Percentiles rank a stretch among this genome's conserved stretches.
Evolutionary conservation across 1,284 basidiomycete genomes (phyloP).

Genomic region (Apiotrichum brassicae): DNA sequence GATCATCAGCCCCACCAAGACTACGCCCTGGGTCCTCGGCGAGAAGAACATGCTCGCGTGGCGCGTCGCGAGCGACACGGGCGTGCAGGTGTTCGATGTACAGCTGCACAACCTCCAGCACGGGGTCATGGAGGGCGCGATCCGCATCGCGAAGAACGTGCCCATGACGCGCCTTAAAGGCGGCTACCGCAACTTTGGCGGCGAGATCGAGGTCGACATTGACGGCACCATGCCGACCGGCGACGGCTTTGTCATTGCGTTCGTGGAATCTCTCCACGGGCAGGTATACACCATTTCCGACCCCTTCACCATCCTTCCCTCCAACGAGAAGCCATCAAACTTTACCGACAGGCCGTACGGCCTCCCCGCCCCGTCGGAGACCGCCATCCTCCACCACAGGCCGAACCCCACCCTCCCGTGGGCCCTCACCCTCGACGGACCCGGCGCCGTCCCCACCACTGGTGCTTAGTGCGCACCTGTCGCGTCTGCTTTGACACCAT

Average conservation of each 20-base stretch:
- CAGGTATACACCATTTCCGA: constrained; percentile 40
- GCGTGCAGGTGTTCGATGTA: constrained; percentile 44
- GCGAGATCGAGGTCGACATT: constrained; percentile 43
- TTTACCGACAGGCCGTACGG: constrained; percentile 19
- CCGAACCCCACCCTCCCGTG: constrained; percentile 45
- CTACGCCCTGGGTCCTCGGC: constrained; percentile 42
- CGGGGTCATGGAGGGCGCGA: constrained; percentile 40
- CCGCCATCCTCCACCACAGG: constrained; percentile 33
- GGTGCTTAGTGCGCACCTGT: neutral
- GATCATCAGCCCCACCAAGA: constrained; percentile 29
- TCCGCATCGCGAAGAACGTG: constrained; percentile 39
- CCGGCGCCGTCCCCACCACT: neutral
- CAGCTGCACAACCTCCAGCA: constrained; percentile 43
- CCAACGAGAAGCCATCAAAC: constrained; percentile 20
- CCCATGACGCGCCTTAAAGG: constrained; percentile 33
- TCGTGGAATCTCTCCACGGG: constrained; percentile 40
- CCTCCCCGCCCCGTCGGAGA: constrained; percentile 16
- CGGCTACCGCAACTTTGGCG: constrained; percentile 39
- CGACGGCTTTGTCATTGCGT: constrained; percentile 38
- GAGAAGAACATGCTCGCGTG: constrained; percentile 40
- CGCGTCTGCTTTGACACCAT: no score
- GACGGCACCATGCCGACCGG: constrained; percentile 29
- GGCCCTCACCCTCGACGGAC: constrained; percentile 37
- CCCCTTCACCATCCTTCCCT: constrained; percentile 37
- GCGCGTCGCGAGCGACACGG: constrained; percentile 40